Evolutionary conservation across 805 yeast species (phyloP).

Genomic region (Suhomyces kilbournensis): DNA sequence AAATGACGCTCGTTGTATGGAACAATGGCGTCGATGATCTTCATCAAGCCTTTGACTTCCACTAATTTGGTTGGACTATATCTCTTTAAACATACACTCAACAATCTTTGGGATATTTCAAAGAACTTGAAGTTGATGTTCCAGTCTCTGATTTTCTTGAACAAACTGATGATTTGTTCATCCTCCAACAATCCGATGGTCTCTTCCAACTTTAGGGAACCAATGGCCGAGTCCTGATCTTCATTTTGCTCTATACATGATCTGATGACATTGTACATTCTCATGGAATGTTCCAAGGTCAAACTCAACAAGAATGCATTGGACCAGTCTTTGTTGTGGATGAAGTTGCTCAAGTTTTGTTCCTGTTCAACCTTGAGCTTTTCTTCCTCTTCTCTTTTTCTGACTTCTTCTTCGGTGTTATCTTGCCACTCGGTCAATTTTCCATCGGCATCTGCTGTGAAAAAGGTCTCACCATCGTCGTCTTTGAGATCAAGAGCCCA

Average conservation of each 20-base stretch:
- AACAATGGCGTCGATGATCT: conserved; percentile 66
- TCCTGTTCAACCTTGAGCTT: conserved; percentile 76
- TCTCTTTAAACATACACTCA: conserved; percentile 59
- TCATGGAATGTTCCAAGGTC: conserved; percentile 85
- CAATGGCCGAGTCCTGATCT: conserved; percentile 51
- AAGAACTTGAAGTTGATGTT: conserved; percentile 83
- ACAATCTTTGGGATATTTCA: conserved; percentile 73
- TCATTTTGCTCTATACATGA: conserved; percentile 52
- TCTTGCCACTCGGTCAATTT: conserved; percentile 87
- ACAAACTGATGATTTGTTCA: conserved; percentile 57
- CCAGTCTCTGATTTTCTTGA: conserved; percentile 89
- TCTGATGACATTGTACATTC: conserved; percentile 73
- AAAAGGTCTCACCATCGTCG: conserved; percentile 67
- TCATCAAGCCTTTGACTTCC: conserved; percentile 65
- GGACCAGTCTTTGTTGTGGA: conserved; percentile 75
- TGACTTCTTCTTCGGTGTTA: conserved; percentile 70
- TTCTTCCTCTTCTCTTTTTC: conserved; percentile 48
- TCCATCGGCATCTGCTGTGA: conserved; percentile 95
- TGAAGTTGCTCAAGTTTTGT: conserved; percentile 76
- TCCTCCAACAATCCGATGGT: conserved; percentile 56
- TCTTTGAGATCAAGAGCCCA: conserved; percentile 78
- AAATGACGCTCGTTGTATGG: conserved; percentile 91
- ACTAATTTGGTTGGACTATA: conserved; percentile 55
- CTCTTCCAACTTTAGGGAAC: conserved; percentile 59
- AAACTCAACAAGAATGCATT: conserved; percentile 85